Evolutionary conservation across 805 yeast species (phyloP).

Genomic region (Blastobotrys americana): DNA sequence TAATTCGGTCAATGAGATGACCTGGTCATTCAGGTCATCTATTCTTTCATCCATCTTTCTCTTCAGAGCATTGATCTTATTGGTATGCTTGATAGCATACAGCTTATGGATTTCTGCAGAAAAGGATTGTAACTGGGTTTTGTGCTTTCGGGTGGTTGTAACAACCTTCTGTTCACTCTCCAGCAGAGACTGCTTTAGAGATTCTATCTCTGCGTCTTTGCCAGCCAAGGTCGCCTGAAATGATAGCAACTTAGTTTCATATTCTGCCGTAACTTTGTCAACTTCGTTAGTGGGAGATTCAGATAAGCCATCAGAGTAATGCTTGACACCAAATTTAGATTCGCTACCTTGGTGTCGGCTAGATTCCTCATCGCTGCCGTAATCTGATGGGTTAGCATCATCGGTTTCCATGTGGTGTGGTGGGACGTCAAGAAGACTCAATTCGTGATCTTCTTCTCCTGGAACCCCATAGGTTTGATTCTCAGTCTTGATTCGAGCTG

Average conservation of each 20-base stretch:
- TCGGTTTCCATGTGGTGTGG: constrained; percentile 3
- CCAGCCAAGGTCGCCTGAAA: constrained; percentile 17
- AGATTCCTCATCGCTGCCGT: no score
- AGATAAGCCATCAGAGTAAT: background rate
- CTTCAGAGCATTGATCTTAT: constrained; percentile 56
- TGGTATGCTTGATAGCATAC: constrained; percentile 70
- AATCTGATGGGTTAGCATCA: background rate
- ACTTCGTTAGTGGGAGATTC: constrained; percentile 1
- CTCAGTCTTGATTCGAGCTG: background rate
- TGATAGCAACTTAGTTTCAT: constrained; percentile 12
- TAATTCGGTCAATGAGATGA: constrained; percentile 26
- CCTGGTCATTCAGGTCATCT: background rate
- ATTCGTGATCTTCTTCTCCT: background rate
- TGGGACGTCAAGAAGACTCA: constrained; percentile 6
- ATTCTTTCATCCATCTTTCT: constrained; percentile 16
- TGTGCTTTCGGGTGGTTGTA: constrained; percentile 7
- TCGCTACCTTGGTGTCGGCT: no score
- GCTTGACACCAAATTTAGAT: no score
- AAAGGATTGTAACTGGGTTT: constrained; percentile 23
- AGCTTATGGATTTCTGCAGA: constrained; percentile 67
- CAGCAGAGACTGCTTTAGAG: constrained; percentile 10
- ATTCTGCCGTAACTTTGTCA: constrained; percentile 12
- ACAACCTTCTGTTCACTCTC: constrained; percentile 10
- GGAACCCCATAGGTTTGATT: no score
- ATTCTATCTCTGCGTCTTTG: constrained; percentile 14